Evolutionary conservation across 805 yeast genomes (phyloP), one percentile per base, ranked within the genome.

Genomic region (Yamadazyma phyllophila): DNA sequence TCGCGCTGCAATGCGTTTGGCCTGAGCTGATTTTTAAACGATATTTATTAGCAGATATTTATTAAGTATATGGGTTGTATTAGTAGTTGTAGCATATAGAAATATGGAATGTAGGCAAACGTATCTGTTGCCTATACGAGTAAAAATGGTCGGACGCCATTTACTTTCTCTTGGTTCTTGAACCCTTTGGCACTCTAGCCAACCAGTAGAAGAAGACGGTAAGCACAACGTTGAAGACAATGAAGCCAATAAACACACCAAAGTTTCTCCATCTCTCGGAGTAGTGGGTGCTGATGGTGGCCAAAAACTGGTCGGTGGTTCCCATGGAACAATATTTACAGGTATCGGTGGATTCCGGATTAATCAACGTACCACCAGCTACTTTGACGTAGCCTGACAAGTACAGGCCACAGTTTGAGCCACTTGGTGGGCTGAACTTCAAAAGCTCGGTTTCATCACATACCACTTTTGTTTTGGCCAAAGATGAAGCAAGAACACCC

Each of bases 121-220:
- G 24, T 6, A n/a, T n/a, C n/a, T n/a, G n/a, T n/a, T n/a, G n/a
- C 24, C 3, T 20, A 20, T 20, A 20, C 24, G 24, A 20, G 24
- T 20, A 20, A 6, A 20, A 20, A 20, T 20, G n/a, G n/a, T 20
- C 6, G 24, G 6, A 4, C 11, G 9, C 31, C 31, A 29, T 29
- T 7, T n/a, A 29, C 3, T 29, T 29, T 7, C 7, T 29, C 61
- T 64, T 65, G 51, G 65, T 59, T 57, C 72, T 64, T 51, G 52
- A 60, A 50, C 75, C 78, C 76, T 84, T 84, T 45, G 94, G 94
- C 49, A 85, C 92, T 74, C 94, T 79, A 10, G 82, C 79, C 24
- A 80, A 59, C 84, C 86, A 82, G 73, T 83, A 76, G 50, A 73
- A 56, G 48, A 60, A 47, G 7, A 66, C 49, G 11, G 73, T 59